These are phyloP conservation scores for Gliomastix tumulicola DNA, from an alignment of 2,329 filamentous ascomycete species.

Conservation along the genomic window DNA sequence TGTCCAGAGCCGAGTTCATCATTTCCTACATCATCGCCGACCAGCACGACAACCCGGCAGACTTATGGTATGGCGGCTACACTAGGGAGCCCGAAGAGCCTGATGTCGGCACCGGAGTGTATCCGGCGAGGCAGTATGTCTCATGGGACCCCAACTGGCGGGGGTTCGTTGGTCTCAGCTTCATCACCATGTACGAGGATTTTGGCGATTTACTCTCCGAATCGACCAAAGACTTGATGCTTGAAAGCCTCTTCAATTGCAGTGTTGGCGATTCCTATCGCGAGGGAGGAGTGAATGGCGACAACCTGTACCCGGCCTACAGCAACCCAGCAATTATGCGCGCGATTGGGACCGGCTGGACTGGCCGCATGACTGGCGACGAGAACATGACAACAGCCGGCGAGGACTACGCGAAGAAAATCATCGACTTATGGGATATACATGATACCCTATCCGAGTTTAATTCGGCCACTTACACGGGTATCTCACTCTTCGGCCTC, in stretches of 20 bases:
- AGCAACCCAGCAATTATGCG: conserved; percentile 57
- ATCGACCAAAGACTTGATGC: conserved; percentile 31
- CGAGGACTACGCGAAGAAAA: conserved; percentile 46
- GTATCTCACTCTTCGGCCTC: conserved; percentile 52
- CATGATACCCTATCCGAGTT: conserved; percentile 55
- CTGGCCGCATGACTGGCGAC: conserved; percentile 44
- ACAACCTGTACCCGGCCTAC: conserved; percentile 57
- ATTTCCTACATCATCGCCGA: conserved; percentile 43
- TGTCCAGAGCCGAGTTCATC: conserved; percentile 42
- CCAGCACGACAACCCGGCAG: conserved; percentile 42
- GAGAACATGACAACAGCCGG: conserved; percentile 52
- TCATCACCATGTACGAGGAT: conserved; percentile 53
- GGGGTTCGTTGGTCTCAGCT: conserved; percentile 52
- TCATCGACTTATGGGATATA: conserved; percentile 49
- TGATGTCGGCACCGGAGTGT: conserved; percentile 41
- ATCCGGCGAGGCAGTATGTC: conserved; percentile 44
- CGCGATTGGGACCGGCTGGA: conserved; percentile 54
- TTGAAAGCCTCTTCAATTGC: conserved; percentile 45
- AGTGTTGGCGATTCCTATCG: conserved; percentile 55
- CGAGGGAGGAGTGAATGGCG: conserved; percentile 50
- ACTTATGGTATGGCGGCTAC: conserved; percentile 52
- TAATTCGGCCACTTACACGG: conserved; percentile 56
- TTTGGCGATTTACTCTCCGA: conserved; percentile 37
- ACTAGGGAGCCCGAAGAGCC: conserved; percentile 51
- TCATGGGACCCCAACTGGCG: conserved; percentile 61